A percentile compares a stretch with the other conserved stretches of the same genome.
phyloP scores from a whole-genome alignment of 2,329 filamentous ascomycete species.

The Aspergillus thermomutatus region DNA sequence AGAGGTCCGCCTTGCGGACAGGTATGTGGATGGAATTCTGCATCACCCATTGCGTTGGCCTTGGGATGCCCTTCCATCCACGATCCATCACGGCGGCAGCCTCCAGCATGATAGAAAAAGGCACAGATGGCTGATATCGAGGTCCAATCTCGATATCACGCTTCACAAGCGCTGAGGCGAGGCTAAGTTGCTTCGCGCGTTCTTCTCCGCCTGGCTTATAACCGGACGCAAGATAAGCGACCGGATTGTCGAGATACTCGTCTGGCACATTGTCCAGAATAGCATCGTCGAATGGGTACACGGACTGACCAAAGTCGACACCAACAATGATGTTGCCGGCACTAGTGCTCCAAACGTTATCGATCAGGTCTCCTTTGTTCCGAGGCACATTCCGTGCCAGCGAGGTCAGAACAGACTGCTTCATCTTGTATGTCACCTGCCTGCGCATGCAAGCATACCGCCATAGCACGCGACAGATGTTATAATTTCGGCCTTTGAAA shows the following conservation, averaged over 20 bases:
- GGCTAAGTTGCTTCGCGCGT: slow-evolving; percentile 23
- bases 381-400: slow-evolving; percentile 24
- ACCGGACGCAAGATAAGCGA: slow-evolving; percentile 21
- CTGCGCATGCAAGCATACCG: slow-evolving; percentile 44
- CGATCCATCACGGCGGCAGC: slow-evolving; percentile 32
- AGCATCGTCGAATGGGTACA: slow-evolving; percentile 7
- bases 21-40: slow-evolving; percentile 34
- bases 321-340: slow-evolving; percentile 36
- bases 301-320: slow-evolving; percentile 18
- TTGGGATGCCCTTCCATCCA: slow-evolving; percentile 26
- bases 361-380: slow-evolving; percentile 9
- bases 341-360: slow-evolving; percentile 19
- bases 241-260: slow-evolving; percentile 25
- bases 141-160: slow-evolving; percentile 27
- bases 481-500: slow-evolving; percentile 36
- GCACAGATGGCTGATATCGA: slow-evolving; percentile 18
- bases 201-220: slow-evolving; percentile 16
- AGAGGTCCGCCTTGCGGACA: slow-evolving; percentile 11
- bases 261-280: slow-evolving; percentile 20
- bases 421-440: slow-evolving; percentile 33
- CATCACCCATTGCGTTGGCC: slow-evolving; percentile 27
- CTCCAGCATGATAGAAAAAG: slow-evolving; percentile 33
- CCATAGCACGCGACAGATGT: slow-evolving; percentile 47
- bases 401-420: slow-evolving; percentile 27
- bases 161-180: slow-evolving; percentile 25